Base-by-base conservation (phyloP, 2,329 filamentous ascomycete genomes). In the Neurospora sp. region DNA sequence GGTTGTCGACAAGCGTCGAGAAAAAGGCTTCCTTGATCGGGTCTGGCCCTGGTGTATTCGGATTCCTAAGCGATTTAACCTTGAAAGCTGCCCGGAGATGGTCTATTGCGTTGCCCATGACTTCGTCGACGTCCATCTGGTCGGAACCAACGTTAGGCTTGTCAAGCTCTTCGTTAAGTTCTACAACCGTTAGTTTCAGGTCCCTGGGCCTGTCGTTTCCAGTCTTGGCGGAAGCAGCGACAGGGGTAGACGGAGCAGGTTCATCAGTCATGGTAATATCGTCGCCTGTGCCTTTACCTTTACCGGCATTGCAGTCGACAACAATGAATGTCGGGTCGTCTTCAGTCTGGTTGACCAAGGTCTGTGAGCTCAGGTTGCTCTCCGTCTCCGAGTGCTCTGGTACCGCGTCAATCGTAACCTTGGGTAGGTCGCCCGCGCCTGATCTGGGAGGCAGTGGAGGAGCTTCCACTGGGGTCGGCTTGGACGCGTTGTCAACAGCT, bases 81-180 rank as follows among this genome's bases (percentile, higher is more conserved):
- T 86, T 89, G 76, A 98, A 94, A 2, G 95, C 94, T 68, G 92
- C 93, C 76, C 96, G 92, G n/a, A 97, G 84, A 68, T 96, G 91
- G 77, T 95, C 93, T 71, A 97, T 88, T 36, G 97, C 92, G 76
- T 95, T 96, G 71, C 93, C 93, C 82, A 97, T 94, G 66, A 97
- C 95, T 80, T 99, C 96, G 13, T 93, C 93, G 4, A 97, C 95
- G 80, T 99, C 96, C 80, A 99, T 94, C 77, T 99, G 96, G 40
- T 93, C 84, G 0, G 86, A 75, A 3, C 81, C 81, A 62, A 75
- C 69, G 72, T 76, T 79, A 73, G 73, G 72, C 69, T 77, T 74
- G 68, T 75, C 73, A 15, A 76, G 72, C 42, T 75, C 73, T 10
- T 36, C 71, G 7, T 72, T 73, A 15, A 76, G 71, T 68, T 75